Percentiles rank a stretch among this genome's conserved stretches.
Conservation (phyloP, 2,329 filamentous ascomycete genomes). For the Pseudogymnoascus sp. region DNA sequence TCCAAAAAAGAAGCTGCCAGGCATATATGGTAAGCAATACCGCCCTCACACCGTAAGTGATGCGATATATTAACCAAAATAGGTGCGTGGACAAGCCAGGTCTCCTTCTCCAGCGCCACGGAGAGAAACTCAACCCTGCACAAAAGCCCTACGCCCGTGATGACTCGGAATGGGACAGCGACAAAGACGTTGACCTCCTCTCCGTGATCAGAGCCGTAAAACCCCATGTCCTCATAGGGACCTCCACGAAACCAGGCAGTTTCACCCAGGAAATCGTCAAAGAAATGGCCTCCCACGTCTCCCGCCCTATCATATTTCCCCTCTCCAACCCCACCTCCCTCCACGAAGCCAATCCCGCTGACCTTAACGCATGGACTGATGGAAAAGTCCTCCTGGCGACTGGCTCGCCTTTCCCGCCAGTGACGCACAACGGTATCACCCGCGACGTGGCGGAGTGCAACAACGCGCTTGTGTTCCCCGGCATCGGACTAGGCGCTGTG, state of each 20-base stretch:
- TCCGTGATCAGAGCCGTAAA: constrained; percentile 61
- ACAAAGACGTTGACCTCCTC: constrained; percentile 48
- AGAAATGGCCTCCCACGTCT: constrained; percentile 66
- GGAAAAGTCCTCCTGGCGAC: constrained; percentile 74
- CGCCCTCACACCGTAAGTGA: background rate
- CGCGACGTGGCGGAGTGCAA: constrained; percentile 69
- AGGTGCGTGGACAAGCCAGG: constrained; percentile 79
- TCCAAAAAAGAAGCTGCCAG: constrained; percentile 64
- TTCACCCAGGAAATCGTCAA: constrained; percentile 61
- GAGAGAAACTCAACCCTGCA: constrained; percentile 53
- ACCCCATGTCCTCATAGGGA: constrained; percentile 76
- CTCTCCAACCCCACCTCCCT: constrained; percentile 78
- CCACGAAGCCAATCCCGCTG: constrained; percentile 71
- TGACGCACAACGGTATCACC: constrained; percentile 46
- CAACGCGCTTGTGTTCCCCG: constrained; percentile 78
- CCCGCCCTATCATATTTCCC: constrained; percentile 70
- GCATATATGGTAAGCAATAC: constrained; percentile 59
- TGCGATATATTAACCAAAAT: background rate
- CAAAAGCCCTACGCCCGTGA: constrained; percentile 61
- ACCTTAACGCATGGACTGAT: constrained; percentile 69
- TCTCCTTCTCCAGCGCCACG: constrained; percentile 56
- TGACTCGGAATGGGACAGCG: constrained; percentile 52
- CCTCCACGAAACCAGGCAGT: constrained; percentile 65
- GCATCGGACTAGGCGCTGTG: constrained; percentile 73
- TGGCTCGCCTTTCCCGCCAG: constrained; percentile 71